phyloP scores from a whole-genome alignment of 208 protist species.

The Acanthamoeba healyi region DNA sequence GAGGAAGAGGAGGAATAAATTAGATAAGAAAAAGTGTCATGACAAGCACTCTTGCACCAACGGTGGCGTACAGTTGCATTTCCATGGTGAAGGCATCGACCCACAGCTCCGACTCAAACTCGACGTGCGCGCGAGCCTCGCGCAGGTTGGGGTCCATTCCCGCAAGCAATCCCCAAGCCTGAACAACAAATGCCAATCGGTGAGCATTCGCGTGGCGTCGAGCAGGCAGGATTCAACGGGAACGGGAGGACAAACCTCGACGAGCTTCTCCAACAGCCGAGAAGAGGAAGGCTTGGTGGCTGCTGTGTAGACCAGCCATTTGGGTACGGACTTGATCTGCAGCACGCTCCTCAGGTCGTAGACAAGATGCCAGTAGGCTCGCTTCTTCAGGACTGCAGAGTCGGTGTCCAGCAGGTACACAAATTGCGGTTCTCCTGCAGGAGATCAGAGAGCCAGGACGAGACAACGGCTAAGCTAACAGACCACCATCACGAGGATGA shows the following conservation, averaged over 20 bases:
- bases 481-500: background rate
- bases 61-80: constrained; percentile 44
- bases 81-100: constrained; percentile 62
- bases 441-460: no score
- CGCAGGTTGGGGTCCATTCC: constrained; percentile 13
- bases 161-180: constrained; percentile 28
- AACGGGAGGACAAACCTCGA: background rate
- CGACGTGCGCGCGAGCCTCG: constrained; percentile 25
- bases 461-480: background rate
- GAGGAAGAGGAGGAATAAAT: background rate
- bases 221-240: background rate
- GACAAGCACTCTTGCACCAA: no score
- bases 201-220: background rate
- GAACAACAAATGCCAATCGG: background rate
- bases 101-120: constrained; percentile 48
- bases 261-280: background rate
- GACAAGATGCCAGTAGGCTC: constrained; percentile 51
- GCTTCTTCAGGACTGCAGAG: constrained; percentile 18
- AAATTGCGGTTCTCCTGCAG: background rate
- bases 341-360: constrained; percentile 53
- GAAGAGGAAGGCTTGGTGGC: background rate
- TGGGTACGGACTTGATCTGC: constrained; percentile 42
- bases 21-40: background rate
- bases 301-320: constrained; percentile 45
- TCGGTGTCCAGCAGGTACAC: constrained; percentile 7